These are phyloP conservation scores for Grammothele lineata DNA, from an alignment of 768 basidiomycete genomes.

Conservation along the genomic window DNA sequence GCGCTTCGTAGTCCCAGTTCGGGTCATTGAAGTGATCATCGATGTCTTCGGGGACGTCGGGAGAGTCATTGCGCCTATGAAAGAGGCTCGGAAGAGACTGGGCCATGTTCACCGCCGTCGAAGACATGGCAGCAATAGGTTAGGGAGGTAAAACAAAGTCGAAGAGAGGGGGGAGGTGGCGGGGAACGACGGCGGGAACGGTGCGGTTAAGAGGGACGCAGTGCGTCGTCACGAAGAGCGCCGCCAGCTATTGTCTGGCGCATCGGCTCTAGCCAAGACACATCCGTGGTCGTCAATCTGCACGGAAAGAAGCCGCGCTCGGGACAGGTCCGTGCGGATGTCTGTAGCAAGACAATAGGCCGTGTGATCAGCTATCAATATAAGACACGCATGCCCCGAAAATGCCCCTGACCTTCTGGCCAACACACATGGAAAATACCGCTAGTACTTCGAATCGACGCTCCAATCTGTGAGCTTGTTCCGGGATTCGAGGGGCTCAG, in stretches of 20 bases:
- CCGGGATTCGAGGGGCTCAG: too few species aligned
- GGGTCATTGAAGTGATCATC: conserved; percentile 82
- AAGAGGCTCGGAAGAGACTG: conserved; percentile 15
- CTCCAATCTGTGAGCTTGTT: too few species aligned
- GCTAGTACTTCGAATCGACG: too few species aligned
- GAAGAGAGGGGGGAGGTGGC: conserved; percentile 2
- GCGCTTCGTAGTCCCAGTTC: conserved; percentile 67
- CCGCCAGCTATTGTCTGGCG: conserved; percentile 14
- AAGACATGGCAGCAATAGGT: conserved; percentile 15
- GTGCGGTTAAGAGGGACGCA: conserved; percentile 10
- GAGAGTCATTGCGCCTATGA: conserved; percentile 42
- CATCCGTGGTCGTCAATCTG: too few species aligned
- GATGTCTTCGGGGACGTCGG: conserved; percentile 78
- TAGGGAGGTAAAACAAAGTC: conserved; percentile 7
- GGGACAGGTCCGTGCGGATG: too few species aligned
- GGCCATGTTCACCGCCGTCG: conserved; percentile 11
- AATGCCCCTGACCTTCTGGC: too few species aligned
- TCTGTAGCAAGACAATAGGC: too few species aligned
- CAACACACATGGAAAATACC: too few species aligned
- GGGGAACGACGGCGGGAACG: neutral
- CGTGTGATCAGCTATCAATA: too few species aligned
- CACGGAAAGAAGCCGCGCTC: too few species aligned
- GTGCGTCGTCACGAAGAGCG: too few species aligned
- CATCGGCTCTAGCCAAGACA: conserved; percentile 7
- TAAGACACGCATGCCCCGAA: too few species aligned